phyloP scores from a whole-genome alignment of 345 rosid species.

The Dovyalis caffra region DNA sequence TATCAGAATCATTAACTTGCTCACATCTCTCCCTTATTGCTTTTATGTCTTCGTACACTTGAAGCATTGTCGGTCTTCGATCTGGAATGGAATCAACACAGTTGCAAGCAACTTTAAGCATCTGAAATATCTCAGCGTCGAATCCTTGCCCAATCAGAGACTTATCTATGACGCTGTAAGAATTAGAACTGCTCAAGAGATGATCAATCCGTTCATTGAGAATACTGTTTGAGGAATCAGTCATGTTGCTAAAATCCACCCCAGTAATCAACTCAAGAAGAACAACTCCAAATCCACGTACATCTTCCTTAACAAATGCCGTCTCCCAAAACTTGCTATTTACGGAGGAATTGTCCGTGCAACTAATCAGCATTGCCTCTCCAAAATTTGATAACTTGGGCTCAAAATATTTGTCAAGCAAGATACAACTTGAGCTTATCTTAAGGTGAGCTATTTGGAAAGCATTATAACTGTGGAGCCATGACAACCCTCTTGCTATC shows the following conservation, averaged over 20 bases:
- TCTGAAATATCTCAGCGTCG: conserved; percentile 18
- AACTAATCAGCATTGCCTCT: conserved; percentile 27
- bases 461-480: conserved; percentile 27
- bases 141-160: conserved; percentile 18
- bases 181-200: not conserved
- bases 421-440: conserved; percentile 32
- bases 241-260: conserved; percentile 14
- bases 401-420: conserved; percentile 24
- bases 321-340: conserved; percentile 28
- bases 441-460: conserved; percentile 22
- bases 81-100: conserved; percentile 17
- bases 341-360: conserved; percentile 16
- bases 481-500: conserved; percentile 35
- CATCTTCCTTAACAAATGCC: conserved; percentile 31
- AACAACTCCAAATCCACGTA: conserved; percentile 30
- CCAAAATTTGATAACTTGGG: too few relatives aligned
- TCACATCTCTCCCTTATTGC: conserved; percentile 11
- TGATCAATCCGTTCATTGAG: conserved; percentile 3
- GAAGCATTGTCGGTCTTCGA: conserved; percentile 26
- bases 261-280: conserved; percentile 33
- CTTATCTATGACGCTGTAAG: conserved; percentile 8
- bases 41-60: too few relatives aligned
- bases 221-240: conserved; percentile 11
- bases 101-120: conserved; percentile 17
- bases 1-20: not conserved